Base-by-base conservation (phyloP, 2,329 filamentous ascomycete species). In the Aspergillus pseudotamarii region DNA sequence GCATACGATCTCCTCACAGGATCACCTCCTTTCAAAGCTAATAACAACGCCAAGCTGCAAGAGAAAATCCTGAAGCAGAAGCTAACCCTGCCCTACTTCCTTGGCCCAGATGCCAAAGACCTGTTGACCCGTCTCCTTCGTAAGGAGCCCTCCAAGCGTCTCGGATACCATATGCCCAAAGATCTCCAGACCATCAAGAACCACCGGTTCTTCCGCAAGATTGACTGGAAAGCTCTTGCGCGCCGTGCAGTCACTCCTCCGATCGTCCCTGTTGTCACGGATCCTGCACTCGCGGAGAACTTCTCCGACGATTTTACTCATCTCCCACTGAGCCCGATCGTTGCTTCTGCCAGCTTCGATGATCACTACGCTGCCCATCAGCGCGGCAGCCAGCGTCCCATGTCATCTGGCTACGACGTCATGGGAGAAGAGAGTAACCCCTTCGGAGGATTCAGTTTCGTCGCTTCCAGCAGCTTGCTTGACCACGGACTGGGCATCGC, bases 21-120 rank as follows among this genome's bases (percentile, higher is more conserved):
- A 59, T 89, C 89, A 60, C 93, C 94, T 10, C 95, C 96, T 0
- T 99, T 98, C 81, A 88, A 88, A 30, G 95, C 92, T 50, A 89
- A 90, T 77, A 98, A 97, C 80, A 89, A 96, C 76, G 89, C 92
- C 74, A 98, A 97, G 83, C 94, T 97, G 67, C 93, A 97, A 78
- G 91, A 97, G 72, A 96, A 95, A 76, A 99, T 99, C 72, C 84
- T 97, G 71, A 94, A 94, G 81, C 91, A 96, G 81, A 98, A 98
- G 79, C 84, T 97, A 51, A 82, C 86, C 56, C 81, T 98, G 67
- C 95, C 95, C 0, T 98, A 97, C 79, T 99, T 93, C 80, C 85
- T 99, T 58, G 89, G 92, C 58, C 86, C 92, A 0, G 95, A 99
- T 75, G 93, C 95, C 28, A 98, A 97, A 80, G 96, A 99, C 73